These are phyloP conservation scores for Colletotrichum shisoi DNA, from an alignment of 2,329 filamentous ascomycete genomes.

Conservation along the genomic window DNA sequence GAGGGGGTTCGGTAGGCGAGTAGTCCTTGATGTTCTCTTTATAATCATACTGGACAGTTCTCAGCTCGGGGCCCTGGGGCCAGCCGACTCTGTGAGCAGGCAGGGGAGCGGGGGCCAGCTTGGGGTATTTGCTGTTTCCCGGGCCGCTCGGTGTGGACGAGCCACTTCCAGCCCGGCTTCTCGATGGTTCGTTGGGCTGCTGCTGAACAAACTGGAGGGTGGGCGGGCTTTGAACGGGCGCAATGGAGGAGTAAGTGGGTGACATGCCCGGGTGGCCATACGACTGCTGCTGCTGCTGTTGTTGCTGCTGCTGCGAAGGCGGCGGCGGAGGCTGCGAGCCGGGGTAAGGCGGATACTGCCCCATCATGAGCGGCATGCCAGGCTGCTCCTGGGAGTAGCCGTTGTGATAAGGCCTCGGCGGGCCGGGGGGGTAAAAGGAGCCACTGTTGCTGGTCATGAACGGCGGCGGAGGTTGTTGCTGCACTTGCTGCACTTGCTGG, in stretches of 20 bases:
- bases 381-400: slow-evolving; percentile 34
- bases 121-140: slow-evolving; percentile 54
- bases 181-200: slow-evolving; percentile 28
- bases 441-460: slow-evolving; percentile 36
- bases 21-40: slow-evolving; percentile 67
- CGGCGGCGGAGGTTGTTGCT: slow-evolving; percentile 26
- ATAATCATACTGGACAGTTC: slow-evolving; percentile 65
- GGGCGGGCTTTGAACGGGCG: slow-evolving; percentile 36
- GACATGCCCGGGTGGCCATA: slow-evolving; percentile 36
- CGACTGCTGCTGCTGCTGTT: slow-evolving; percentile 11
- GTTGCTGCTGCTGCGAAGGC: slow-evolving; percentile 20
- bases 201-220: slow-evolving; percentile 37
- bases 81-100: slow-evolving; percentile 60
- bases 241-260: slow-evolving; percentile 36
- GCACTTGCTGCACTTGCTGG: slow-evolving; percentile 23
- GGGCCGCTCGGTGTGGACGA: slow-evolving; percentile 38
- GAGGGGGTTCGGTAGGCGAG: slow-evolving; percentile 62
- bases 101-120: slow-evolving; percentile 66
- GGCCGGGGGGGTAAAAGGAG: slow-evolving; percentile 36
- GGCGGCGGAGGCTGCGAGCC: slow-evolving; percentile 20
- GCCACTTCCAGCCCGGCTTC: slow-evolving; percentile 39
- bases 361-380: slow-evolving; percentile 33
- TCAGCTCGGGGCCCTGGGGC: slow-evolving; percentile 60
- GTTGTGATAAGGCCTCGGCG: slow-evolving; percentile 36
- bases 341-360: slow-evolving; percentile 26